These are phyloP conservation scores for Aspergillus nomiae DNA, from an alignment of 2,329 filamentous ascomycete species.

Conservation along the genomic window DNA sequence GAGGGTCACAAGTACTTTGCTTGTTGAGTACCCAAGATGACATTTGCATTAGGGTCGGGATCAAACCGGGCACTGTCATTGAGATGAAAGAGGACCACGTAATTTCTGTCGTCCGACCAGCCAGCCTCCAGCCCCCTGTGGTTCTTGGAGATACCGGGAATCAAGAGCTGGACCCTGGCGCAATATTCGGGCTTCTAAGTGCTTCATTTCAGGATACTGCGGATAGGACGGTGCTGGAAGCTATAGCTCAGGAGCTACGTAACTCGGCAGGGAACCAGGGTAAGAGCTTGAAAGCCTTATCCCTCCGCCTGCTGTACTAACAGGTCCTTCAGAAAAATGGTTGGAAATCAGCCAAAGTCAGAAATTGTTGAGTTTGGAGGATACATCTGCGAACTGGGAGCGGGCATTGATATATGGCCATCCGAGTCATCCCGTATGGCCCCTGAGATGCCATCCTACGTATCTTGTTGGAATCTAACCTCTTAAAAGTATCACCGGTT, in stretches of 20 bases:
- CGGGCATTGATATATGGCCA: slow-evolving; percentile 19
- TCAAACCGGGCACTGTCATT: neutral
- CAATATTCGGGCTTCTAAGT: slow-evolving; percentile 12
- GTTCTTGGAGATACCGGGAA: neutral
- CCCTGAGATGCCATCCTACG: neutral
- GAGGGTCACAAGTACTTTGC: neutral
- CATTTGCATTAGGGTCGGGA: neutral
- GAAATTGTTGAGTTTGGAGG: neutral
- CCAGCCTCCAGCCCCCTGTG: neutral
- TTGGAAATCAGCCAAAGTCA: slow-evolving; percentile 7
- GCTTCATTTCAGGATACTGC: slow-evolving; percentile 9
- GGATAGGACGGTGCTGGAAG: neutral
- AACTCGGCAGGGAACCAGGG: slow-evolving; percentile 19
- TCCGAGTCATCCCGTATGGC: slow-evolving; percentile 21
- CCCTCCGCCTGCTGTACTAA: neutral
- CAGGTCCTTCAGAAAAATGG: slow-evolving; percentile 12
- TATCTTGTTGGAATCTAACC: neutral
- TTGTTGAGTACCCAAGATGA: neutral
- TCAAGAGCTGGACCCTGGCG: slow-evolving; percentile 7
- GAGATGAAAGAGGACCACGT: neutral
- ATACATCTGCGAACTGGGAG: slow-evolving; percentile 16
- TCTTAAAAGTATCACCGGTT: slow-evolving; percentile 17
- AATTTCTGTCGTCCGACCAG: neutral
- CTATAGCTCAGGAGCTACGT: slow-evolving; percentile 12
- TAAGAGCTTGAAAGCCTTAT: neutral